Evolutionary conservation across 1,284 basidiomycete genomes (phyloP).

Genomic region (Marasmius sp.): DNA sequence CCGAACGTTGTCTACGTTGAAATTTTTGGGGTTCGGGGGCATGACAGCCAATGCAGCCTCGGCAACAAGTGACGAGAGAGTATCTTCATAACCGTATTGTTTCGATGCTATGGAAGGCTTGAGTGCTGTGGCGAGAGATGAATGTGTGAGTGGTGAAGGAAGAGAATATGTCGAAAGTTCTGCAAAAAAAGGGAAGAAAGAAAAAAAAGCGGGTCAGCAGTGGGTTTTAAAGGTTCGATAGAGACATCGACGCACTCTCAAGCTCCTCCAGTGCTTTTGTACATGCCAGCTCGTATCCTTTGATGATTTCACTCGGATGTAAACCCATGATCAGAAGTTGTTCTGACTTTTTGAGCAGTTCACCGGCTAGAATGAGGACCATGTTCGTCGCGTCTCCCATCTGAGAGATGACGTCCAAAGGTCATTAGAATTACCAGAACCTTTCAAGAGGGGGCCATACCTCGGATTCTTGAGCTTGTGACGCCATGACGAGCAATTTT

Average conservation of each 20-base stretch:
- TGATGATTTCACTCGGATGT: constrained; percentile 92
- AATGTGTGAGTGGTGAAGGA: constrained; percentile 75
- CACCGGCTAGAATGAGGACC: constrained; percentile 94
- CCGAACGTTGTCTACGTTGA: constrained; percentile 97
- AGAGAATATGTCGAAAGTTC: constrained; percentile 67
- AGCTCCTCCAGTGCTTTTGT: constrained; percentile 86
- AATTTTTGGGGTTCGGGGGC: constrained; percentile 86
- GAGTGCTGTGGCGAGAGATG: constrained; percentile 80
- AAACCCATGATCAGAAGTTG: constrained; percentile 93
- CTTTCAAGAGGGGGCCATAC: constrained; percentile 39
- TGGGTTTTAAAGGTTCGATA: constrained; percentile 12
- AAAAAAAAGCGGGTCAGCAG: constrained; percentile 11
- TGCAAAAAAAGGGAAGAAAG: constrained; percentile 26
- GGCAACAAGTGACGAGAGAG: constrained; percentile 82
- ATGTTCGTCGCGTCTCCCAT: constrained; percentile 98
- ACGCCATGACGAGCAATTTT: constrained; percentile 96
- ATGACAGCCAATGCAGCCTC: constrained; percentile 91
- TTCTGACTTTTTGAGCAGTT: constrained; percentile 94
- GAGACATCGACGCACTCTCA: constrained; percentile 66
- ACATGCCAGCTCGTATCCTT: constrained; percentile 95
- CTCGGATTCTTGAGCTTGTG: constrained; percentile 95
- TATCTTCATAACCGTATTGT: constrained; percentile 93
- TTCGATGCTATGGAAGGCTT: constrained; percentile 95
- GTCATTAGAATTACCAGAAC: not conserved
- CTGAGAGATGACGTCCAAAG: constrained; percentile 33